Evolutionary conservation across 768 basidiomycete genomes (phyloP).

Genomic region (Fomitopsis serialis): DNA sequence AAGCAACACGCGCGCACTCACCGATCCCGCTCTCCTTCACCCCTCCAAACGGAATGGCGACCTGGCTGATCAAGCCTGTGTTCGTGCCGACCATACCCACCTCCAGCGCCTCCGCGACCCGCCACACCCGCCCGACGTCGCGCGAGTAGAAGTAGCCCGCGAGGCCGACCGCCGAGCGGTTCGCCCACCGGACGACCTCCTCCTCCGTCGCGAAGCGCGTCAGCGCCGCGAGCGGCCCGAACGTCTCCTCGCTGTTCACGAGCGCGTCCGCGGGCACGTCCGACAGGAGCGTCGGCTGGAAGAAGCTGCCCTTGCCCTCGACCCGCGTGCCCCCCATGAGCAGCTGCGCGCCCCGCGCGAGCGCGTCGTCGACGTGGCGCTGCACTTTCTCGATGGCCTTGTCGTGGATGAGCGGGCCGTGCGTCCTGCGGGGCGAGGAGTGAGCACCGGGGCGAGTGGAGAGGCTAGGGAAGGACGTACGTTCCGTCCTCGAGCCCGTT

Average conservation of each 20-base stretch:
- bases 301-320: slow-evolving; percentile 60
- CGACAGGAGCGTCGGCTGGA: slow-evolving; percentile 80
- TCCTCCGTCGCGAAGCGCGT: slow-evolving; percentile 92
- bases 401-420: slow-evolving; percentile 90
- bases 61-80: slow-evolving; percentile 74
- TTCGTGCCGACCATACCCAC: slow-evolving; percentile 91
- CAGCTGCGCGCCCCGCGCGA: slow-evolving; percentile 78
- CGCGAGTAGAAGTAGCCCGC: slow-evolving; percentile 92
- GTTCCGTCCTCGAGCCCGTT: slow-evolving; percentile 75
- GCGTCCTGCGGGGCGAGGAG: slow-evolving; percentile 52
- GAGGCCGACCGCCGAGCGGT: slow-evolving; percentile 76
- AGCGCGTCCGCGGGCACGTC: slow-evolving; percentile 71
- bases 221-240: slow-evolving; percentile 86
- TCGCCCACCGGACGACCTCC: slow-evolving; percentile 83
- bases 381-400: slow-evolving; percentile 84
- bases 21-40: slow-evolving; percentile 83
- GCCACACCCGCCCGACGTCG: slow-evolving; percentile 87
- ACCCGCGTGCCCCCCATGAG: slow-evolving; percentile 82
- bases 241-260: slow-evolving; percentile 84
- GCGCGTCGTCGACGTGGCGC: slow-evolving; percentile 83
- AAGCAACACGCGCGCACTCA: slow-evolving; percentile 26
- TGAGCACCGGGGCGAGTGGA: not conserved
- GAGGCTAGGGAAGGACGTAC: slow-evolving; percentile 38
- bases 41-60: slow-evolving; percentile 83
- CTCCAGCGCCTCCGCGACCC: slow-evolving; percentile 91